These are phyloP conservation scores for Hymenoscyphus linearis DNA, from an alignment of 2,329 filamentous ascomycete species.

Conservation along the genomic window DNA sequence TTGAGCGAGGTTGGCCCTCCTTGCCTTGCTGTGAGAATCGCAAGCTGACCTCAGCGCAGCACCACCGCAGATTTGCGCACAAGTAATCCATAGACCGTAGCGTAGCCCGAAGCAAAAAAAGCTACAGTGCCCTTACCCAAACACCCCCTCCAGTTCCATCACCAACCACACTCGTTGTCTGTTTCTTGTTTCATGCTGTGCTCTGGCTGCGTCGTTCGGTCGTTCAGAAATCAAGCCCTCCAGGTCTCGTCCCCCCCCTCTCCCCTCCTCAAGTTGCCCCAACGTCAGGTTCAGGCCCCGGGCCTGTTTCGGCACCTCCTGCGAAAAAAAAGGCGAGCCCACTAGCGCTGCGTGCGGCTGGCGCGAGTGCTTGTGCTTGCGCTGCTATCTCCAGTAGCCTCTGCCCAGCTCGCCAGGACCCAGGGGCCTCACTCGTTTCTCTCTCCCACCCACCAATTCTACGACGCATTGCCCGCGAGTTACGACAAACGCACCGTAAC, in stretches of 20 bases:
- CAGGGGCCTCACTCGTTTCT: slow-evolving; percentile 4
- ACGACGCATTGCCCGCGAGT: slow-evolving; percentile 4
- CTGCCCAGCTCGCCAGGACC: neutral
- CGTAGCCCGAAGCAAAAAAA: neutral
- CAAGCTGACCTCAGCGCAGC: neutral
- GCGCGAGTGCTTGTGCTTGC: neutral
- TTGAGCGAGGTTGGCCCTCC: neutral
- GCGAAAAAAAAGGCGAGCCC: neutral
- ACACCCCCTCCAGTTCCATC: neutral
- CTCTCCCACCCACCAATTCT: slow-evolving; percentile 4
- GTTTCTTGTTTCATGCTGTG: neutral
- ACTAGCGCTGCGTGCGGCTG: neutral
- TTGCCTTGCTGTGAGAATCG: neutral
- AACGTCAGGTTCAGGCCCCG: neutral
- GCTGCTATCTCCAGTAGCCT: neutral
- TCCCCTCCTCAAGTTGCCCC: no score
- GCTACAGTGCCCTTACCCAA: no score
- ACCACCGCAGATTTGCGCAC: neutral
- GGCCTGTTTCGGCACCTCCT: neutral
- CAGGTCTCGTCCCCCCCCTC: no score
- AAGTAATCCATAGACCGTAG: neutral
- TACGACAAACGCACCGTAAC: slow-evolving; percentile 1
- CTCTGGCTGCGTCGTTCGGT: neutral
- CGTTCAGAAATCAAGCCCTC: neutral
- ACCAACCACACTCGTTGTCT: neutral